Base-by-base conservation (phyloP, 2,329 filamentous ascomycete genomes). In the Pseudocercospora fijiensis region DNA sequence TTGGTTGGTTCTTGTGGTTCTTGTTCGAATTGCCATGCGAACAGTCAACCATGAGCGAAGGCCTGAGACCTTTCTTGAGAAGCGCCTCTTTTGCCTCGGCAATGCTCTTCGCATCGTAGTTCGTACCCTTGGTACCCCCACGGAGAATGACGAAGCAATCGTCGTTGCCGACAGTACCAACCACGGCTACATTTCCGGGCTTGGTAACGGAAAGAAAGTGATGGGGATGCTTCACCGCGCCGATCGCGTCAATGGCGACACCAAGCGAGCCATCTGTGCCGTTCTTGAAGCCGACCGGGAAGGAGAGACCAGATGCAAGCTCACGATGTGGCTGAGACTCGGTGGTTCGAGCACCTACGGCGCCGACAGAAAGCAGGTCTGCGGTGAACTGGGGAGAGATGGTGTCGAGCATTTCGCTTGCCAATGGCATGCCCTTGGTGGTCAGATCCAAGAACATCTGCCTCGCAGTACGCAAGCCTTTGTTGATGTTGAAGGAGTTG, bases 281-380 rank as follows among this genome's bases (percentile, higher is more conserved):
- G 79, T 99, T 99, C 86, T 99, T 99, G 90, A 99, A 99, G 58
- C 95, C 95, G 10, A 99, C 92, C 1, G 95, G 95, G 89, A 97
- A 98, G 71, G 90, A 96, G 37, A 98, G 84, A 75, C 95, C 95
- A 59, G 90, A 95, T 22, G 95, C 94, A 67, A 99, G 83, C 80
- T 99, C 95, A 62, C 95, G 89, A 79, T 99, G 95, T 67, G 98
- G 84, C 81, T 99, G 95, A 58, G 89, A 93, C 82, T 99, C 95
- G 2, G 95, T 98, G 20, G 95, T 99, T 66, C 95, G 86, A n/a
- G 95, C 95, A 62, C 95, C 95, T 70, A 99, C 89, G 27, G 95
- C 95, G 62, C 95, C 95, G 11, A 96, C 88, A 41, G 91, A 96
- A 70, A 98, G 84, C 74, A 96, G 80, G 78, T 99, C 95, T 58